Evolutionary conservation across 208 protist species (phyloP).

Genomic region (Leptomonas seymouri): DNA sequence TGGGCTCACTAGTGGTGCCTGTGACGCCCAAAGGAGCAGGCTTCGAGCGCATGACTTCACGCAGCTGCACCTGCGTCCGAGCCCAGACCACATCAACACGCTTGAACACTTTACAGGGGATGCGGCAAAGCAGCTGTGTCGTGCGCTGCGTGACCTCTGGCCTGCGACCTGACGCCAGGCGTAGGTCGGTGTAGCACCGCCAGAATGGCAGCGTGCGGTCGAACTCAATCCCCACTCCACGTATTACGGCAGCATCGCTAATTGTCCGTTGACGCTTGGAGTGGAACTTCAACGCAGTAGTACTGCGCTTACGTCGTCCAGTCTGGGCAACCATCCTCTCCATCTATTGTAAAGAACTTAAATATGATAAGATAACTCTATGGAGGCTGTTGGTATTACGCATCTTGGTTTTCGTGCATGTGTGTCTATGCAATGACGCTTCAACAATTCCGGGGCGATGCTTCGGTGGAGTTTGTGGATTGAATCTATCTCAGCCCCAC

Average conservation of each 20-base stretch:
- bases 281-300: conserved; percentile 6
- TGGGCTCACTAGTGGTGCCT: background rate
- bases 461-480: too few relatives aligned
- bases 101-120: conserved; percentile 54
- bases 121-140: conserved; percentile 38
- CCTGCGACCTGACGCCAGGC: conserved; percentile 12
- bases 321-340: background rate
- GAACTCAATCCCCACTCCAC: conserved; percentile 54
- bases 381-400: too few relatives aligned
- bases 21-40: background rate
- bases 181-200: conserved; percentile 62
- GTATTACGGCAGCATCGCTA: conserved; percentile 32
- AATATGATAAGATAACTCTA: too few relatives aligned
- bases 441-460: too few relatives aligned
- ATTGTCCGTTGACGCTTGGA: conserved; percentile 23
- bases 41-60: background rate
- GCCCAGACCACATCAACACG: conserved; percentile 76
- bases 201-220: conserved; percentile 73
- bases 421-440: too few relatives aligned
- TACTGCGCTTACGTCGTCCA: conserved; percentile 4
- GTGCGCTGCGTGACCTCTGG: conserved; percentile 41
- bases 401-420: background rate
- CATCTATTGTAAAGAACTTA: too few relatives aligned
- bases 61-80: conserved; percentile 41
- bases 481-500: too few relatives aligned